These are phyloP conservation scores for Endocalyx cinctus DNA, from an alignment of 2,329 filamentous ascomycete species.

Conservation along the genomic window DNA sequence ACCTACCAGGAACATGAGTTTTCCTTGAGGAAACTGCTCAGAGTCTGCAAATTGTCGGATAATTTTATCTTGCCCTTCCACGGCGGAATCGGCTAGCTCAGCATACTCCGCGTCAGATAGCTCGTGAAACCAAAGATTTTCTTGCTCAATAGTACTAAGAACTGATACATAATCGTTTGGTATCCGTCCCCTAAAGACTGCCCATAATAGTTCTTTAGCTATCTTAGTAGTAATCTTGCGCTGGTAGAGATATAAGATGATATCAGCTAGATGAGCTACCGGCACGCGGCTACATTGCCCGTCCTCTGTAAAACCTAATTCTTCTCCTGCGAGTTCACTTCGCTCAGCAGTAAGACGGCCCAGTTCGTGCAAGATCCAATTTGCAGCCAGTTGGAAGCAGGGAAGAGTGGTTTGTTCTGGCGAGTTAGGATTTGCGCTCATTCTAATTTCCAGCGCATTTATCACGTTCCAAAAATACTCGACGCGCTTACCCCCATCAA, in stretches of 20 bases:
- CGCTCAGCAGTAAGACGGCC: conserved; percentile 59
- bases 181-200: conserved; percentile 44
- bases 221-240: conserved; percentile 51
- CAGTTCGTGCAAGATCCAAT: conserved; percentile 72
- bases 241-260: conserved; percentile 43
- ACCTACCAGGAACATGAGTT: conserved; percentile 57
- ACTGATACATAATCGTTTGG: conserved; percentile 33
- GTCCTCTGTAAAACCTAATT: conserved; percentile 35
- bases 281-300: conserved; percentile 46
- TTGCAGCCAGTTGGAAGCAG: conserved; percentile 47
- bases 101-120: conserved; percentile 44
- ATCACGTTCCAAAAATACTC: conserved; percentile 76
- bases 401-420: conserved; percentile 20
- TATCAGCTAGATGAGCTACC: conserved; percentile 42
- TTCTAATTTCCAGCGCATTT: conserved; percentile 30
- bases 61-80: conserved; percentile 43
- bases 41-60: conserved; percentile 41
- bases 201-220: conserved; percentile 54
- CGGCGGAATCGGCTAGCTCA: conserved; percentile 38
- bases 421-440: conserved; percentile 13
- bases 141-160: conserved; percentile 38
- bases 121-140: conserved; percentile 52
- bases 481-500: conserved; percentile 74
- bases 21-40: conserved; percentile 48
- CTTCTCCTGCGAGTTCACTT: conserved; percentile 25